Conservation (phyloP, 495 filamentous ascomycete genomes). For the Tirmania nivea region DNA sequence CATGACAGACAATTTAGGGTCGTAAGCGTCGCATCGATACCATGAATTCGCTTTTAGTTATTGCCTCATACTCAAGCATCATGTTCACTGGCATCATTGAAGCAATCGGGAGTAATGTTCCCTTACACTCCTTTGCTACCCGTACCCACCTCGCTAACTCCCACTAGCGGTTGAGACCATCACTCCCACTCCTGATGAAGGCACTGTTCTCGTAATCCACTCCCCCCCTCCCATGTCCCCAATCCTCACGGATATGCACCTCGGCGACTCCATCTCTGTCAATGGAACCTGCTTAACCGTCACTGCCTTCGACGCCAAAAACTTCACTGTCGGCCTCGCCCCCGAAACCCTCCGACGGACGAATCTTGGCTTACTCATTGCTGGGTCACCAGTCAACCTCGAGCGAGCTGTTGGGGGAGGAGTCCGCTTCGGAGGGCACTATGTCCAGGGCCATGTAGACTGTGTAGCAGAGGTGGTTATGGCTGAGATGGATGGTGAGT, state of each 20-base stretch:
- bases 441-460: slow-evolving; percentile 87
- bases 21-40: too few species aligned
- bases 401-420: slow-evolving; percentile 74
- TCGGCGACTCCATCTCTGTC: slow-evolving; percentile 81
- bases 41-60: too few species aligned
- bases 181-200: slow-evolving; percentile 35
- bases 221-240: slow-evolving; percentile 32
- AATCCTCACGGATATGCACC: slow-evolving; percentile 60
- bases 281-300: slow-evolving; percentile 94
- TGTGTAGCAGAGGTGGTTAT: slow-evolving; percentile 51
- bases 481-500: slow-evolving; percentile 61
- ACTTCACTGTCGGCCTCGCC: slow-evolving; percentile 85
- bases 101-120: slow-evolving; percentile 60
- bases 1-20: too few species aligned
- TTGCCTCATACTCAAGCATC: not conserved
- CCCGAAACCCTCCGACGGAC: slow-evolving; percentile 94
- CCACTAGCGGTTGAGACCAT: slow-evolving; percentile 57
- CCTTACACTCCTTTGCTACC: slow-evolving; percentile 10
- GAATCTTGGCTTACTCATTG: slow-evolving; percentile 45
- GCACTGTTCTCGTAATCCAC: slow-evolving; percentile 69
- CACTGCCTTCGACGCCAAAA: slow-evolving; percentile 29
- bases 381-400: slow-evolving; percentile 47
- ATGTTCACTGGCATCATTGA: slow-evolving; percentile 99
- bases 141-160: slow-evolving; percentile 25
- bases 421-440: slow-evolving; percentile 77